Evolutionary conservation across 805 yeast species (phyloP), one percentile per base, ranked within the genome.

Genomic region (Candida namnaoensis): DNA sequence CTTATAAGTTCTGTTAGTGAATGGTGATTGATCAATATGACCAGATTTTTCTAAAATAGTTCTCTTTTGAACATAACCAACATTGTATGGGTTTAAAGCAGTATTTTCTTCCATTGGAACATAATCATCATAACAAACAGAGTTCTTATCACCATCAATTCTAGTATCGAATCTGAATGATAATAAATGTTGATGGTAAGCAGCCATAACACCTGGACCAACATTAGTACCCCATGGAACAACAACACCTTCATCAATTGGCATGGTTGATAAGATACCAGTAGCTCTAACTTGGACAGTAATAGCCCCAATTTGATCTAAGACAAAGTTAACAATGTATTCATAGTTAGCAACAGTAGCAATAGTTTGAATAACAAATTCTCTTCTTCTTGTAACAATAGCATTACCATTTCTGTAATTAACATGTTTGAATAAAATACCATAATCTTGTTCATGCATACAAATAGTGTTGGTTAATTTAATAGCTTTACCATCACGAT

Each of bases 291-390:
- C 81, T 61, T 85, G 88, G 46, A 84, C 78, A 49, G 78, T 79
- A 52, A 84, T 79, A 41, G 81, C 79, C 55, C 90, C 95, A 50
- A 81, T 87, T 62, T 78, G 87, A 54, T 79, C 84, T 54, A 84
- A 78, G 57, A 82, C 74, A 57, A 79, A 66, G 64, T 82, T 82
- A 51, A 83, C 61, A 49, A 81, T 74, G 67, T 84, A 84, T 66
- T 84, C 93, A 66, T 84, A 84, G 69, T 84, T 84, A 45, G 88
- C 88, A 47, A 83, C 91, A 34, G 93, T 84, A 30, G 90, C 87
- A 56, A 84, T 79, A 42, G 87, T 81, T 67, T 84, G 91, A 47
- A 83, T 74, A 36, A 83, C 80, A 51, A 84, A 78, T 60, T 82
- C 87, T 64, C 91, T 76, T 67, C 80, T 78, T 71, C 93, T 78